Conservation (phyloP, 2,329 filamentous ascomycete species). For the Xenoacremonium recifei region DNA sequence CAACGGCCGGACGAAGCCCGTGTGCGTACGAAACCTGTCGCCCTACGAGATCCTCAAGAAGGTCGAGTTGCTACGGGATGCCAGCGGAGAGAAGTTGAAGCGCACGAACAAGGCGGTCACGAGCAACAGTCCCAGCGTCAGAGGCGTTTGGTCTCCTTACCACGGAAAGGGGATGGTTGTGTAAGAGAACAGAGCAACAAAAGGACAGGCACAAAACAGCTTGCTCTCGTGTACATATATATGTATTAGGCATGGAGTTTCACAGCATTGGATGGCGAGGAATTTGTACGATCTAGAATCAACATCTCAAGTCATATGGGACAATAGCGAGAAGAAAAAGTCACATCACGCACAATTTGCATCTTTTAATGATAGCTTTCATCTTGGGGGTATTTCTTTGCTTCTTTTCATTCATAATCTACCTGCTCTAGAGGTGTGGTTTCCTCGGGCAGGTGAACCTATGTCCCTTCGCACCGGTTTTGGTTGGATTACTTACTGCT, state of each 20-base stretch:
- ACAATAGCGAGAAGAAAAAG: slow-evolving; percentile 13
- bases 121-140: slow-evolving; percentile 64
- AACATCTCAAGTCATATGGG: slow-evolving; percentile 16
- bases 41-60: slow-evolving; percentile 79
- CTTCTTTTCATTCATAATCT: slow-evolving; percentile 23
- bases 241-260: slow-evolving; percentile 22
- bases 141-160: slow-evolving; percentile 70
- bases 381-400: slow-evolving; percentile 23
- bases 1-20: slow-evolving; percentile 80
- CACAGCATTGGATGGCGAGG: slow-evolving; percentile 28
- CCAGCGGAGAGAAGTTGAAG: slow-evolving; percentile 72
- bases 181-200: no score
- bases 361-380: not conserved
- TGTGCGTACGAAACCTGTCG: slow-evolving; percentile 87
- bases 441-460: slow-evolving; percentile 3
- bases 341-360: slow-evolving; percentile 1
- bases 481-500: slow-evolving; percentile 37
- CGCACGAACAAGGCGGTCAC: slow-evolving; percentile 61
- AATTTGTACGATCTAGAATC: slow-evolving; percentile 25
- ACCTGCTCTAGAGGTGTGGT: slow-evolving; percentile 7
- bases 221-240: slow-evolving; percentile 24
- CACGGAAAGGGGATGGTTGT: slow-evolving; percentile 59
- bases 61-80: slow-evolving; percentile 68
- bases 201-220: no score
- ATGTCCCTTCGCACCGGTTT: slow-evolving; percentile 15